phyloP scores from a whole-genome alignment of 306 rosid genomes.

The Abrus precatorius region DNA sequence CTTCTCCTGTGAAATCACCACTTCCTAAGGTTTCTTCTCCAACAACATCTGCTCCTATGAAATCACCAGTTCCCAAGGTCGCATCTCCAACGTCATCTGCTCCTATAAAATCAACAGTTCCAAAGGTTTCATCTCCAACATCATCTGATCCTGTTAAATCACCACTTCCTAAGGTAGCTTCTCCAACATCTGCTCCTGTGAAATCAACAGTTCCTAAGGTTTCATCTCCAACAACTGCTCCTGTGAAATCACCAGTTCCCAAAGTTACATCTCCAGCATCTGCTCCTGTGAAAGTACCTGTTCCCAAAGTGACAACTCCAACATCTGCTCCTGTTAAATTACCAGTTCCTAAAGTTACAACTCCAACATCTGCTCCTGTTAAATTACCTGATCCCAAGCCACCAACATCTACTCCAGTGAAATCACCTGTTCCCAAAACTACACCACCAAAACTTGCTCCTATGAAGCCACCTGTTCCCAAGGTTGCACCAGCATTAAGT shows the following conservation, averaged over 20 bases:
- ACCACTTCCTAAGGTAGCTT: background rate
- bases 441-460: slow-evolving; percentile 46
- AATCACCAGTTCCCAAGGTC: slow-evolving; percentile 31
- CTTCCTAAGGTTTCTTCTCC: slow-evolving; percentile 22
- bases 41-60: slow-evolving; percentile 24
- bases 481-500: slow-evolving; percentile 62
- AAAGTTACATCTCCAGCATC: slow-evolving; percentile 2
- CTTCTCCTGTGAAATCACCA: slow-evolving; percentile 26
- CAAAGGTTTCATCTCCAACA: slow-evolving; percentile 20
- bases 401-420: background rate
- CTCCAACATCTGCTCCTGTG: slow-evolving; percentile 1
- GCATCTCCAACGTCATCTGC: slow-evolving; percentile 30
- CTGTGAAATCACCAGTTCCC: slow-evolving; percentile 4
- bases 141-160: slow-evolving; percentile 18
- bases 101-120: slow-evolving; percentile 39
- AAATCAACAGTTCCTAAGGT: background rate
- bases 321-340: background rate
- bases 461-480: slow-evolving; percentile 50
- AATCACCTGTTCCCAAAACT: slow-evolving; percentile 19
- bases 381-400: background rate
- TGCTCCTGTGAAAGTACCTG: slow-evolving; percentile 1
- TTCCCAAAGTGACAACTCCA: background rate
- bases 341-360: background rate
- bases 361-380: background rate
- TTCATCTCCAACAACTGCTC: background rate